A percentile compares a stretch with the other conserved stretches of the same genome.
These are phyloP conservation scores for Strobilomyces dryophilus DNA, from an alignment of 768 basidiomycete species.

Conservation along the genomic window DNA sequence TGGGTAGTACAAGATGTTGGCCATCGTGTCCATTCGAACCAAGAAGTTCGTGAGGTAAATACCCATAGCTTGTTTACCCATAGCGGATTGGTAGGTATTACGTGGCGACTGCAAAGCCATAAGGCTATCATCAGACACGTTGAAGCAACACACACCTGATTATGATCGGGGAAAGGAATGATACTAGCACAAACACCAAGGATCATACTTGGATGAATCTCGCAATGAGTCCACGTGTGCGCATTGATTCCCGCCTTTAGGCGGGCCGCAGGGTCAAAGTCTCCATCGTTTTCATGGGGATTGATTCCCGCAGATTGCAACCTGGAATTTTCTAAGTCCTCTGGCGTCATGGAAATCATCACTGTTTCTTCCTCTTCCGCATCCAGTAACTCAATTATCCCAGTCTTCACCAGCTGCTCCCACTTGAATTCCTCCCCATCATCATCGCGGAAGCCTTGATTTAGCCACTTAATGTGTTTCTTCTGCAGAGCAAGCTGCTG, in stretches of 20 bases:
- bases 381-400: slow-evolving; percentile 91
- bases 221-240: slow-evolving; percentile 97
- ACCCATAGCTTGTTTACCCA: slow-evolving; percentile 99
- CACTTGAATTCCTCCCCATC: slow-evolving; percentile 68
- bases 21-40: slow-evolving; percentile 99
- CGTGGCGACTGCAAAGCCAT: slow-evolving; percentile 75
- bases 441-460: slow-evolving; percentile 53
- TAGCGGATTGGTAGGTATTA: slow-evolving; percentile 99
- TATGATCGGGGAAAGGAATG: slow-evolving; percentile 99
- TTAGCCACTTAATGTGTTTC: slow-evolving; percentile 75
- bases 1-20: slow-evolving; percentile 98
- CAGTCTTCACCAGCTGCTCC: slow-evolving; percentile 80
- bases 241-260: slow-evolving; percentile 81
- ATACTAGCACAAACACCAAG: slow-evolving; percentile 98
- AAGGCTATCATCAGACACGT: background rate
- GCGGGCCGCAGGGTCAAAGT: slow-evolving; percentile 84
- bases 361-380: slow-evolving; percentile 99
- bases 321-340: slow-evolving; percentile 86
- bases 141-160: slow-evolving; percentile 62
- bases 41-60: slow-evolving; percentile 98
- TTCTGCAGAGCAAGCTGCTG: slow-evolving; percentile 82
- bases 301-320: slow-evolving; percentile 57
- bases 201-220: slow-evolving; percentile 99
- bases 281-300: slow-evolving; percentile 54
- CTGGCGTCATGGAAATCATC: slow-evolving; percentile 98